Conservation (phyloP, 768 basidiomycete genomes). For the Rhodotorula paludigena region DNA sequence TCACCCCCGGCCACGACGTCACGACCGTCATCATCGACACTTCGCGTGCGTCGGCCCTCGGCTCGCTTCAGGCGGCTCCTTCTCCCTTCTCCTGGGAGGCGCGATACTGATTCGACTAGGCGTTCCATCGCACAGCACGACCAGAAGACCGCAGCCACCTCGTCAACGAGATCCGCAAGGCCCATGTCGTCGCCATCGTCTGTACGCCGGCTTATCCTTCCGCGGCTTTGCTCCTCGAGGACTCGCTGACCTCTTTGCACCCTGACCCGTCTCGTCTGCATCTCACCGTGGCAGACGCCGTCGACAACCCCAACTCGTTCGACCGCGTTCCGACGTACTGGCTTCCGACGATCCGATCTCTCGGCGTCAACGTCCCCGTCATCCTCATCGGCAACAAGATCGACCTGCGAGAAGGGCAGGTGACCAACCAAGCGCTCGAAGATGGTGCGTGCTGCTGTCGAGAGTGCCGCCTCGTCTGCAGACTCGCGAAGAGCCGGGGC, state of each 20-base stretch:
- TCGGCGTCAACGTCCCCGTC: constrained; percentile 96
- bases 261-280: not conserved
- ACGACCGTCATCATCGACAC: constrained; percentile 98
- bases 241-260: too few species aligned
- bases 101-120: too few species aligned
- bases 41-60: constrained; percentile 62
- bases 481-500: not conserved
- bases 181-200: constrained; percentile 96
- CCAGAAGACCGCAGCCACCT: constrained; percentile 81
- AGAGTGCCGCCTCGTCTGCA: too few species aligned
- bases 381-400: constrained; percentile 99
- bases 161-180: constrained; percentile 90
- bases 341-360: constrained; percentile 87
- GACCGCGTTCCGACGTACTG: constrained; percentile 97
- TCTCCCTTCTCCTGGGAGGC: too few species aligned
- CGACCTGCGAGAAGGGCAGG: constrained; percentile 83
- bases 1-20: constrained; percentile 85
- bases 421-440: constrained; percentile 88
- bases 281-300: constrained; percentile 50
- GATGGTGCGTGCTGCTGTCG: constrained; percentile 52
- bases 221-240: not conserved
- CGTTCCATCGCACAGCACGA: constrained; percentile 65
- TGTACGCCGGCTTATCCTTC: constrained; percentile 50
- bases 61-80: not conserved
- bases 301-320: constrained; percentile 93